Evolutionary conservation across 495 filamentous ascomycete genomes (phyloP).

Genomic region (Neurospora sp.): DNA sequence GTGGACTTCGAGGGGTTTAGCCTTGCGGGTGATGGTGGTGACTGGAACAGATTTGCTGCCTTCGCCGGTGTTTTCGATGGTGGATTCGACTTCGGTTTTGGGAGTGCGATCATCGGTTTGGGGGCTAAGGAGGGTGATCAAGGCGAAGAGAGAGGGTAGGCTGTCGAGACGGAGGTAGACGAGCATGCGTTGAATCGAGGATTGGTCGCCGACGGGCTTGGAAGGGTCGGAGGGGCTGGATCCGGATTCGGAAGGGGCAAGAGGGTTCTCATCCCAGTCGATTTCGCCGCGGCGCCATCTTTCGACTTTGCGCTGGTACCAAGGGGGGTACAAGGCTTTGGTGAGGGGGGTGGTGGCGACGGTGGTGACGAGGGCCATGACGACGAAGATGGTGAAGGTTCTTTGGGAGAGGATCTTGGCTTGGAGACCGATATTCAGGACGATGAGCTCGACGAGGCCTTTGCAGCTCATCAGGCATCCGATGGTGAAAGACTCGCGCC

Average conservation of each 20-base stretch:
- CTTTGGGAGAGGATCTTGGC: conserved; percentile 76
- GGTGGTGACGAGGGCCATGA: conserved; percentile 90
- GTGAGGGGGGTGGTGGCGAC: conserved; percentile 84
- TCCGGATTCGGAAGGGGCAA: conserved; percentile 30
- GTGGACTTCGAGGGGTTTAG: conserved; percentile 63
- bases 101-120: conserved; percentile 14
- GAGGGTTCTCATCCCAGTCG: conserved; percentile 73
- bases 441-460: conserved; percentile 90
- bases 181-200: conserved; percentile 36
- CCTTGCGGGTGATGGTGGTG: conserved; percentile 14
- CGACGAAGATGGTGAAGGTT: conserved; percentile 98
- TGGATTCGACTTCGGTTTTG: not conserved
- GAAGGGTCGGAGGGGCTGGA: conserved; percentile 27
- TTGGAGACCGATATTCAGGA: conserved; percentile 90
- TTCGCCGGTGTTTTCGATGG: conserved; percentile 11
- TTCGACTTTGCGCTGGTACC: conserved; percentile 85
- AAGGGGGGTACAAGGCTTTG: conserved; percentile 66
- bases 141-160: conserved; percentile 74
- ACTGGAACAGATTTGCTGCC: conserved; percentile 5
- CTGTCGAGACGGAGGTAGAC: conserved; percentile 77
- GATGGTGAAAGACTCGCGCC: conserved; percentile 89
- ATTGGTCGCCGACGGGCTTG: conserved; percentile 33
- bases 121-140: conserved; percentile 66
- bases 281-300: conserved; percentile 89
- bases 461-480: conserved; percentile 97